These are phyloP conservation scores for Mucor irregularis DNA, from an alignment of 371 early-diverging fungal genomes.

Conservation along the genomic window DNA sequence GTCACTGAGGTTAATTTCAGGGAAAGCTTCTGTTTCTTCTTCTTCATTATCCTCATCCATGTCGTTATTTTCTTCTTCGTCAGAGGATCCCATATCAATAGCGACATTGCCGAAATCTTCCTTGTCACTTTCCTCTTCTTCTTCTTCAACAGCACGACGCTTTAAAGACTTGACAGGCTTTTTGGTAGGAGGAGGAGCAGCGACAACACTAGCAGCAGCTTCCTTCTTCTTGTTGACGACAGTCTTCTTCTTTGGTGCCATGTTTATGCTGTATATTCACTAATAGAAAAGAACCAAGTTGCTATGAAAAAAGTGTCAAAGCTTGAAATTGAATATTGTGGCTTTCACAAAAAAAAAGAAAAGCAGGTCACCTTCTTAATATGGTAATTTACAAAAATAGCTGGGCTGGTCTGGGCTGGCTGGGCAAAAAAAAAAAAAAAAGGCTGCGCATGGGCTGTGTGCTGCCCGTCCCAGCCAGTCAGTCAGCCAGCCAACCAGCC, in stretches of 20 bases:
- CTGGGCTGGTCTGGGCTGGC: too few relatives aligned
- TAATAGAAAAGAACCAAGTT: neutral
- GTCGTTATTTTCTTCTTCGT: slow-evolving; percentile 41
- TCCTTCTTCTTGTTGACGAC: slow-evolving; percentile 1
- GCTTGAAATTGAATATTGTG: neutral
- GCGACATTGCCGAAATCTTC: slow-evolving; percentile 48
- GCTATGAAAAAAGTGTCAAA: neutral
- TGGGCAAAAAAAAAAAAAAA: too few relatives aligned
- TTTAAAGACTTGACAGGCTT: slow-evolving; percentile 13
- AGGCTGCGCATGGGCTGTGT: too few relatives aligned
- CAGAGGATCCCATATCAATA: slow-evolving; percentile 53
- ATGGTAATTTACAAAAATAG: too few relatives aligned
- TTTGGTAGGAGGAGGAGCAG: too few relatives aligned
- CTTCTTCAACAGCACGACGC: slow-evolving; percentile 18
- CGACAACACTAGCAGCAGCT: too few relatives aligned
- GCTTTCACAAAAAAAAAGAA: slow-evolving; percentile 4
- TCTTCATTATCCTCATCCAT: slow-evolving; percentile 27
- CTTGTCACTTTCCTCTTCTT: slow-evolving; percentile 39
- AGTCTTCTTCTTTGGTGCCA: slow-evolving; percentile 17
- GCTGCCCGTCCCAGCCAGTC: too few relatives aligned
- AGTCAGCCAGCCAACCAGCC: too few relatives aligned
- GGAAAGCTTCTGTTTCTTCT: slow-evolving; percentile 45
- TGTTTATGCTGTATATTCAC: neutral
- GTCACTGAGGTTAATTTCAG: slow-evolving; percentile 40
- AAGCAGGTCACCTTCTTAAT: neutral